Evolutionary conservation across 768 basidiomycete species (phyloP).

Genomic region (Leccinum subtestaceum): DNA sequence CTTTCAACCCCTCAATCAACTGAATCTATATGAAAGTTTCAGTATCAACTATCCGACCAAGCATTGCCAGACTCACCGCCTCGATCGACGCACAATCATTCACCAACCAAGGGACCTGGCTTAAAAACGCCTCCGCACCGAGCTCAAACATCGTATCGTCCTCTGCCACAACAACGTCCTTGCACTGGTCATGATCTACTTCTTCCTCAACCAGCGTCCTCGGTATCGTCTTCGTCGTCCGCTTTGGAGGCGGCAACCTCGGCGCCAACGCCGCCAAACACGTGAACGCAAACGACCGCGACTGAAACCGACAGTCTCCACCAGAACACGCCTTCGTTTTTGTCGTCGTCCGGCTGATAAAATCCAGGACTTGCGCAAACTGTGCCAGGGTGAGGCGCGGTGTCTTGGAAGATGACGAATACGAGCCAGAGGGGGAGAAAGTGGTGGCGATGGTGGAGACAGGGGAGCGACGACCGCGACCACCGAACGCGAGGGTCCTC

Average conservation of each 20-base stretch:
- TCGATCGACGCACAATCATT: neutral
- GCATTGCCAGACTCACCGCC: neutral
- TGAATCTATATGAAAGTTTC: too few species aligned
- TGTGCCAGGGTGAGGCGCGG: neutral
- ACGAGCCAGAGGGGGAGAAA: neutral
- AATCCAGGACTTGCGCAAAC: neutral
- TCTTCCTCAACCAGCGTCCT: neutral
- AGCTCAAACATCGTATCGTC: conserved; percentile 16
- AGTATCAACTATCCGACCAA: neutral
- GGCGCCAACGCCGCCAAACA: neutral
- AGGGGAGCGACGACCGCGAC: neutral
- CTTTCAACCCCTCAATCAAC: too few species aligned
- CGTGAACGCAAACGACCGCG: neutral
- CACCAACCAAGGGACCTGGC: conserved; percentile 3
- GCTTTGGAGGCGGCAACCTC: neutral
- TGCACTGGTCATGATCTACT: neutral
- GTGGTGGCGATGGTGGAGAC: neutral
- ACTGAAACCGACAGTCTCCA: neutral
- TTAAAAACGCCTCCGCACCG: conserved; percentile 7
- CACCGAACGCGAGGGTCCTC: neutral
- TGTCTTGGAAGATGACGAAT: neutral
- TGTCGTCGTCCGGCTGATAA: neutral
- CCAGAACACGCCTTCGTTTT: neutral
- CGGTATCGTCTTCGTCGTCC: neutral
- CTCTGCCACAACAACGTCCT: neutral